phyloP scores from a whole-genome alignment of 805 yeast genomes.

The Candida railenensis region DNA sequence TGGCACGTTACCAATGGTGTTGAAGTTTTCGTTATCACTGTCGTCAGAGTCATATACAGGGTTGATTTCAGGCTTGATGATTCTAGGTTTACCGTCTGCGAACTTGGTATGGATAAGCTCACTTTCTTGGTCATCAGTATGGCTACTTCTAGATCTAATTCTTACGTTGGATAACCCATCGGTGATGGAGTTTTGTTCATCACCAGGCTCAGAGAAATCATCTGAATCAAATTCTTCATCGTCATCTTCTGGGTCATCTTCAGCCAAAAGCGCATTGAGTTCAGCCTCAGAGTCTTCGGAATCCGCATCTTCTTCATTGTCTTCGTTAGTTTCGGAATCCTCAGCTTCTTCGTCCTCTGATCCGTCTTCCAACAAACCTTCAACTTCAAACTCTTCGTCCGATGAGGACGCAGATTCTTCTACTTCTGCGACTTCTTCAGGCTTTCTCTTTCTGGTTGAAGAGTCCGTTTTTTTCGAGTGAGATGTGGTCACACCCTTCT shows the following conservation, averaged over 20 bases:
- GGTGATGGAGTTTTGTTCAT: conserved; percentile 47
- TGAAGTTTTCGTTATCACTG: conserved; percentile 72
- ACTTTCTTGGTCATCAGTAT: conserved; percentile 20
- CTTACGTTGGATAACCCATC: conserved; percentile 56
- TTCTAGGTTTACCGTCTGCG: conserved; percentile 79
- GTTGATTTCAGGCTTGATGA: conserved; percentile 83
- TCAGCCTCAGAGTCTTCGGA: conserved; percentile 61
- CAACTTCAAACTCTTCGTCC: conserved; percentile 32
- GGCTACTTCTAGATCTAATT: conserved; percentile 46
- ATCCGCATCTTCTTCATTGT: conserved; percentile 17
- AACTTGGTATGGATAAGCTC: conserved; percentile 44
- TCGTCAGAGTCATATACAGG: conserved; percentile 97
- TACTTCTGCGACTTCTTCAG: conserved; percentile 1
- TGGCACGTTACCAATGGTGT: conserved; percentile 94
- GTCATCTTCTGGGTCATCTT: conserved; percentile 39
- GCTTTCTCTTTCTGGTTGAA: conserved; percentile 3
- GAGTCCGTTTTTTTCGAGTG: background rate
- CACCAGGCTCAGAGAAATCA: conserved; percentile 54
- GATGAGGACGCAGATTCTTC: conserved; percentile 7
- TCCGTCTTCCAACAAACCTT: conserved; percentile 43
- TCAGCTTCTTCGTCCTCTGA: conserved; percentile 31
- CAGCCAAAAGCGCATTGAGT: conserved; percentile 58
- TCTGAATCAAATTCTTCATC: conserved; percentile 41
- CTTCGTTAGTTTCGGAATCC: conserved; percentile 8
- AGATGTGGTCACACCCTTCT: background rate